phyloP scores from a whole-genome alignment of 805 yeast genomes.

The Clavispora vitiphila region DNA sequence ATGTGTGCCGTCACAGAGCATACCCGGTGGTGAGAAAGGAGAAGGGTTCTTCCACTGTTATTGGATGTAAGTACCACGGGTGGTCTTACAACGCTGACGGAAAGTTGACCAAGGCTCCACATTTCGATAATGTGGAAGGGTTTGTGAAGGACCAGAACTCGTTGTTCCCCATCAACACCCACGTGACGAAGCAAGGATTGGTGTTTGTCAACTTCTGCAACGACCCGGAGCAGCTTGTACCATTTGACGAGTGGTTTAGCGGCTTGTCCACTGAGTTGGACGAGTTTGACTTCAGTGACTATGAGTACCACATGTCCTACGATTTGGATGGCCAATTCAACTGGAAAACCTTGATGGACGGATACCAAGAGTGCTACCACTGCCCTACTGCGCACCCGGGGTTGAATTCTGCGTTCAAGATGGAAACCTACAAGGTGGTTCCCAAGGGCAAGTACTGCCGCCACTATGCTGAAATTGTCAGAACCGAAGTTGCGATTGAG shows the following conservation, averaged over 20 bases:
- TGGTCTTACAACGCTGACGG: conserved; percentile 66
- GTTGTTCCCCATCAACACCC: conserved; percentile 49
- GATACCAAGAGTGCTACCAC: conserved; percentile 64
- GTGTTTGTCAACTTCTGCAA: conserved; percentile 49
- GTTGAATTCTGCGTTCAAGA: conserved; percentile 48
- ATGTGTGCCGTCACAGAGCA: conserved; percentile 62
- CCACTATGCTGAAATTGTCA: conserved; percentile 53
- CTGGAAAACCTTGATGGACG: conserved; percentile 66
- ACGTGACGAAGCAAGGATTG: conserved; percentile 52
- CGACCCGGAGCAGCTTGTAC: conserved; percentile 38
- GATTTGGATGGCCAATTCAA: conserved; percentile 60
- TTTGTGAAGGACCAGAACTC: conserved; percentile 53
- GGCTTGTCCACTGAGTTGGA: conserved; percentile 49
- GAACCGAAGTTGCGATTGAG: conserved; percentile 17
- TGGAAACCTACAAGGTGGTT: conserved; percentile 62
- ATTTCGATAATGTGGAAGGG: conserved; percentile 55
- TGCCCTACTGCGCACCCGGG: conserved; percentile 69
- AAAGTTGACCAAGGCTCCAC: conserved; percentile 54
- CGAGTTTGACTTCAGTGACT: conserved; percentile 56
- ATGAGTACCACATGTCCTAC: conserved; percentile 61
- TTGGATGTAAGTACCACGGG: conserved; percentile 62
- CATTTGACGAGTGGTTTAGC: conserved; percentile 48
- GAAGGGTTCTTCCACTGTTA: conserved; percentile 50
- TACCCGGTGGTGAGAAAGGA: conserved; percentile 58
- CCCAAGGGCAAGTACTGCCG: conserved; percentile 57